Base-by-base conservation (phyloP, 495 filamentous ascomycete genomes). In the Alectoria sarmentosa region DNA sequence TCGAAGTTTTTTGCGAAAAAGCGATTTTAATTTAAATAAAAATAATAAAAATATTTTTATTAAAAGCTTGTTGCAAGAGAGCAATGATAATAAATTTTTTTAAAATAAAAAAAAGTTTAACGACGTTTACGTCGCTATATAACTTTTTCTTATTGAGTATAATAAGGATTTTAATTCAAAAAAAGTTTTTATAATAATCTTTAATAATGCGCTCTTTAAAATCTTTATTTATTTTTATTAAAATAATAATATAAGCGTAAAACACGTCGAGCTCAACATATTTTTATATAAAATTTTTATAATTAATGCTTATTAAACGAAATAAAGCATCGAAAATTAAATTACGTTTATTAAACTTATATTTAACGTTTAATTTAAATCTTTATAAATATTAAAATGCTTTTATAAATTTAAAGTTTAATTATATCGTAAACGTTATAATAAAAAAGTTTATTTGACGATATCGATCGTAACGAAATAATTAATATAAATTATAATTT, bases 271-370 rank as follows among this genome's bases (percentile, higher is more conserved):
- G 26, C 32, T 23, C 15, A 55, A 17, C 39, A 57, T 39, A 41
- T 0, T 14, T 30, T 55, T 1, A 26, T 41, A 13, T 10, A 41
- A 41, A n/a, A 2, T 41, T 26, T 21, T 36, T 0, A 11, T 56
- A 39, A 63, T n/a, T 30, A 3, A 23, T 38, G 11, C 46, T 23
- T 19, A 46, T 19, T 19, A 64, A 8, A 26, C 30, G 14, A 0
- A 32, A 65, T 36, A 65, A 49, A 0, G 19, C 17, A 52, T 65
- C 19, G 8, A 49, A 38, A 9, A 65, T 34, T 14, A 60, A 30
- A 60, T 65, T 65, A 3, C n/a, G 21, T 14, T 66, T 66, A 23
- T 37, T 58, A 41, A 28, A 34, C 36, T 66, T 62, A 58, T 62
- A 46, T 17, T 62, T 19, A 37, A 62, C 37, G 30, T 60, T 15